Percentiles rank a stretch among this genome's conserved stretches.
Conservation (phyloP, 805 yeast genomes). For the Candida xyloterini region DNA sequence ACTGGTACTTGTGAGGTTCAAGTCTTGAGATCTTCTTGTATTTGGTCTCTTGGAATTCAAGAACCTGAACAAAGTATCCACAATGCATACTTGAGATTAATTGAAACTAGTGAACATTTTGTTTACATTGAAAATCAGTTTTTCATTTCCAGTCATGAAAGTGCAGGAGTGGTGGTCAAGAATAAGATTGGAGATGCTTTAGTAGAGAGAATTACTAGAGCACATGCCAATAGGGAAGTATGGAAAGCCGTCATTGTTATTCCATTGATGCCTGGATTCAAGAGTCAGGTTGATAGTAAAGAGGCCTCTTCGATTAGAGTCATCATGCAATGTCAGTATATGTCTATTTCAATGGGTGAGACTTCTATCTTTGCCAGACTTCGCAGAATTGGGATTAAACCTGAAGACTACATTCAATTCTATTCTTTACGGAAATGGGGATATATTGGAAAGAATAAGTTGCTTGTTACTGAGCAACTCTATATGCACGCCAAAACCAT, state of each 20-base stretch:
- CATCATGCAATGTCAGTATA: slow-evolving; percentile 93
- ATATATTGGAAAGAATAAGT: slow-evolving; percentile 70
- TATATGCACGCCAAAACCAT: slow-evolving; percentile 91
- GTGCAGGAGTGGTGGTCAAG: slow-evolving; percentile 79
- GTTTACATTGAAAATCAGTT: slow-evolving; percentile 95
- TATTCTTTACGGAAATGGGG: slow-evolving; percentile 96
- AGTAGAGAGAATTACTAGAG: slow-evolving; percentile 92
- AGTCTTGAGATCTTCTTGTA: slow-evolving; percentile 80
- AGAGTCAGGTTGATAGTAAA: slow-evolving; percentile 85
- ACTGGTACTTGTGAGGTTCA: slow-evolving; percentile 92
- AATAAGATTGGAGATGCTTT: slow-evolving; percentile 94
- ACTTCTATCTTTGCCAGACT: slow-evolving; percentile 84
- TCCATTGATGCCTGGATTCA: slow-evolving; percentile 98
- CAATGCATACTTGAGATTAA: slow-evolving; percentile 84
- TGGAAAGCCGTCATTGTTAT: slow-evolving; percentile 93
- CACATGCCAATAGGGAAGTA: slow-evolving; percentile 66
- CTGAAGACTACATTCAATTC: slow-evolving; percentile 88
- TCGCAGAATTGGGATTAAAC: slow-evolving; percentile 74
- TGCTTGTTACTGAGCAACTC: slow-evolving; percentile 82
- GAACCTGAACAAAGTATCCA: slow-evolving; percentile 87
- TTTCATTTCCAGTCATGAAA: slow-evolving; percentile 83
- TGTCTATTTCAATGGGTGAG: slow-evolving; percentile 88
- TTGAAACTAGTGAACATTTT: slow-evolving; percentile 89
- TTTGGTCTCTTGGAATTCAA: slow-evolving; percentile 89
- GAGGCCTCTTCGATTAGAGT: slow-evolving; percentile 95